Conservation (phyloP, 805 yeast species). For the Candida silvicultrix region DNA sequence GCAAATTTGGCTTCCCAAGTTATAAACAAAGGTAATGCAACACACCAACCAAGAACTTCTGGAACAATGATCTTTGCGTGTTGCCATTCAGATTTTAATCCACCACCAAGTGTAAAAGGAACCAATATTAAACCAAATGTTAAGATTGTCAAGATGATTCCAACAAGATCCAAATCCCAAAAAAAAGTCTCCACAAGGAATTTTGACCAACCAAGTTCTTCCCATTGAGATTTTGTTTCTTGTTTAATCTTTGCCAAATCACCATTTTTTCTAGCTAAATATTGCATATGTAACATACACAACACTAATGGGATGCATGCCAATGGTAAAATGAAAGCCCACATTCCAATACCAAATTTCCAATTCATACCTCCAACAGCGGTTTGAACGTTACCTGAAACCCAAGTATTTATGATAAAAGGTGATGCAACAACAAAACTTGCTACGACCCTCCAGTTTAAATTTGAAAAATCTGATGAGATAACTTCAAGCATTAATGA, state of each 20-base stretch:
- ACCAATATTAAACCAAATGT: constrained; percentile 55
- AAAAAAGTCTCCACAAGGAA: constrained; percentile 32
- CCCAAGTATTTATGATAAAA: constrained; percentile 68
- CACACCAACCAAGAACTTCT: constrained; percentile 50
- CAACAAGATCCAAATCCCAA: constrained; percentile 59
- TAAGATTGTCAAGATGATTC: constrained; percentile 47
- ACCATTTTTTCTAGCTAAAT: constrained; percentile 35
- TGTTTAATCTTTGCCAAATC: constrained; percentile 30
- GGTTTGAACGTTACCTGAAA: constrained; percentile 45
- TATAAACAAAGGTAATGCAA: constrained; percentile 45
- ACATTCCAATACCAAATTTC: constrained; percentile 54
- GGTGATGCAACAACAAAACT: constrained; percentile 62
- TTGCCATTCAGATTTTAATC: constrained; percentile 43
- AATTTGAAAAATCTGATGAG: constrained; percentile 54
- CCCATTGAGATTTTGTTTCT: constrained; percentile 11
- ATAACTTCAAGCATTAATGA: constrained; percentile 47
- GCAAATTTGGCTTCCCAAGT: constrained; percentile 54
- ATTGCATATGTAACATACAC: constrained; percentile 42
- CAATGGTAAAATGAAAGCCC: constrained; percentile 53
- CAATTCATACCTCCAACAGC: constrained; percentile 31
- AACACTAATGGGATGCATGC: constrained; percentile 40
- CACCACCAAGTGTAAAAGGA: constrained; percentile 69
- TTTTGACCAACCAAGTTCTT: constrained; percentile 11
- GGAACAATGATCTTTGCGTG: constrained; percentile 57
- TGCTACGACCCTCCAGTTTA: constrained; percentile 58